Evolutionary conservation across 306 rosid species (phyloP), one percentile per base, ranked within the genome.

Genomic region (Pterocarpus santalinus): DNA sequence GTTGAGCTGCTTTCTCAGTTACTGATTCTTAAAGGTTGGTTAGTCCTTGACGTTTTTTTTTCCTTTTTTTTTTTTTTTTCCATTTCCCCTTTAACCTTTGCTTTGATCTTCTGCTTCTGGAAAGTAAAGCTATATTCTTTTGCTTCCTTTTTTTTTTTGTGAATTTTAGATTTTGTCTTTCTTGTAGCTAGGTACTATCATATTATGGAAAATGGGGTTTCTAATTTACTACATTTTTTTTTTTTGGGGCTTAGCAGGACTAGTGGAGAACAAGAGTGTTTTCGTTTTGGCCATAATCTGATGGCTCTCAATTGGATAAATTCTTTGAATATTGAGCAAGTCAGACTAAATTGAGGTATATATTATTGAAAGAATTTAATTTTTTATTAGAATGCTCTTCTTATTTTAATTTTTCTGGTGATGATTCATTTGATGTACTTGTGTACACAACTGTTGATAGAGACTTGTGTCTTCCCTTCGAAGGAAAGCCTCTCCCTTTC

Each of bases 401-500:
- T 32, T 14, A 22, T 63, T 9, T 28, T 47, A 64, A 34, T 76
- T 65, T 69, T 85, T 80, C 55, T 76, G 91, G 84, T 86, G 84
- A 79, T 79, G 86, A 84, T 85, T 76, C 86, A 46, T 69, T 55
- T 60, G 49, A 57, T 78, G 76, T 82, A 76, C 71, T 83, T 69
- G 72, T 30, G 72, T 84, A 74, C 79, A 75, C 86, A 83, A 79
- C 85, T 79, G 86, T 88, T 57, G 92, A 92, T 74, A 83, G 90
- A 79, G 95, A 91, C 96, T 79, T 74, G 62, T 86, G 76, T 79
- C 98, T 83, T 92, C 87, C 89, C 97, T 93, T 96, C 85, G 86
- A 93, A 93, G 98, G 76, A 83, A 90, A 87, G 86, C 82, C 87
- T 76, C 61, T 78, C 82, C 33, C 62, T 83, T 67, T 72, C 79